Evolutionary conservation across 2,329 filamentous ascomycete species (phyloP), one percentile per base, ranked within the genome.

Genomic region (Hymenoscyphus linearis): DNA sequence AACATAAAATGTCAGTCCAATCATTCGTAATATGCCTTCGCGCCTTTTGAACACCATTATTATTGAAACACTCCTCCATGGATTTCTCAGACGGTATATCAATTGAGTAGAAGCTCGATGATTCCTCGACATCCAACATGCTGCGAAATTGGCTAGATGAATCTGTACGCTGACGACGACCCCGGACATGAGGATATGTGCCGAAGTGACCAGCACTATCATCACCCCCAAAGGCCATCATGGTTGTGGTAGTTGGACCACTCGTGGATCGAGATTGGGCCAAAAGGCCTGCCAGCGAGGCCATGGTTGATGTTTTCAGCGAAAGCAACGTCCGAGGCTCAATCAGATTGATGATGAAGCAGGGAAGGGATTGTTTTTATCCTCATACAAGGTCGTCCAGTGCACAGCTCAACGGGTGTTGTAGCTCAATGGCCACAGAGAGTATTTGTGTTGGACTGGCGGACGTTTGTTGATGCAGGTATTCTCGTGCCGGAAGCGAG

Each of bases 81-180:
- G 69, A 71, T 34, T 68, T 68, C 55, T 67, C 58, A 31, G 61
- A 34, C 4, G 62, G 57, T n/a, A 68, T 52, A 4, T 57, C 35
- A 44, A 72, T 65, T 9, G 67, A 63, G 4, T 62, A 57, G 13
- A 71, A 59, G 59, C 47, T 79, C 13, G 80, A 80, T 2, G 78
- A 76, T 31, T 77, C 76, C 52, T 81, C 80, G 18, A 84, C 74
- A 53, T 81, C 78, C 22, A 84, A 74, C 82, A 85, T 81, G 71
- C 81, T 85, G 62, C 79, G 77, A 65, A 78, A 82, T 52, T 75
- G 74, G 44, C 69, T 71, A 60, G 73, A 62, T 52, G 69, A 68
- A 59, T 64, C 63, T 31, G 65, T 63, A 34, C 62, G 61, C 27
- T 66, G 65, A 22, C 66, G 62, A 64, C 68, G 65, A 58, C 56